A percentile compares a stretch with the other conserved stretches of the same genome.
Evolutionary conservation across 805 yeast species (phyloP).

Genomic region (Debaryomyces tyrocola): DNA sequence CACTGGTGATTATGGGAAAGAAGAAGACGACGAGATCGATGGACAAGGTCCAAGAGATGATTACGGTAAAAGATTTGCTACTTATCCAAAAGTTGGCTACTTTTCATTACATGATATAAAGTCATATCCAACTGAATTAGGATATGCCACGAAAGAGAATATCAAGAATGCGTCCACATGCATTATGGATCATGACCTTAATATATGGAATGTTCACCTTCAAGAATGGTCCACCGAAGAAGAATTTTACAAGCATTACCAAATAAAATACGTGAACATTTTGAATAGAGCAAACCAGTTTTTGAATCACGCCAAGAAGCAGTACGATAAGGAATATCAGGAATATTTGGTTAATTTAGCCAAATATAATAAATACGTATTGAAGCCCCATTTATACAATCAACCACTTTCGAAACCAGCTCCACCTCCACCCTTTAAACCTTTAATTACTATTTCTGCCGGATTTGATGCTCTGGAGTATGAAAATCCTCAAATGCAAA

Average conservation of each 20-base stretch:
- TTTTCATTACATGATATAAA: constrained; percentile 83
- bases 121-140: constrained; percentile 81
- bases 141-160: constrained; percentile 69
- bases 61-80: constrained; percentile 45
- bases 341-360: constrained; percentile 23
- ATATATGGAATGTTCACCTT: constrained; percentile 82
- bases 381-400: constrained; percentile 30
- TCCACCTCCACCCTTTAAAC: constrained; percentile 41
- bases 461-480: constrained; percentile 88
- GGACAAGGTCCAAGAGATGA: constrained; percentile 42
- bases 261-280: constrained; percentile 57
- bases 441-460: constrained; percentile 71
- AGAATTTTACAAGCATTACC: constrained; percentile 65
- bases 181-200: constrained; percentile 71
- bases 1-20: constrained; percentile 45
- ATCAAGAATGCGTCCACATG: constrained; percentile 79
- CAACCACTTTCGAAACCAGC: constrained; percentile 28
- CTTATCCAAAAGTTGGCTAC: constrained; percentile 69
- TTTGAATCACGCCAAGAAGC: constrained; percentile 48
- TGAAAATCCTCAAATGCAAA: constrained; percentile 81
- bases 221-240: constrained; percentile 62
- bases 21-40: constrained; percentile 42
- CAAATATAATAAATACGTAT: constrained; percentile 30
- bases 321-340: constrained; percentile 38
- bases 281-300: constrained; percentile 68